phyloP scores from a whole-genome alignment of 176 grass and related monocot genomes.

The Microstegium vimineum region DNA sequence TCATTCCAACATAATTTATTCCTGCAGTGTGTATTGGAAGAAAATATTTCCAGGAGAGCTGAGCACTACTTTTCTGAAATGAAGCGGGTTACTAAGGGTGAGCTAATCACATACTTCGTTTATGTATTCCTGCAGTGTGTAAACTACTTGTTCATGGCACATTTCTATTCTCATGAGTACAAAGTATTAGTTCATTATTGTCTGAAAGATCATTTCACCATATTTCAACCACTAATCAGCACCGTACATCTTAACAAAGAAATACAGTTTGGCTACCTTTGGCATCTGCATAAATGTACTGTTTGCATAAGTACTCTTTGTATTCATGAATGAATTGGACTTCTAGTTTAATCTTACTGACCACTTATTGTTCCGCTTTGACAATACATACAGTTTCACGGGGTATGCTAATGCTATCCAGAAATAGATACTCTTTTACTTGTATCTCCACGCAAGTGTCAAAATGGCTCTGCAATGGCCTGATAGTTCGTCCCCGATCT shows the following conservation, averaged over 20 bases:
- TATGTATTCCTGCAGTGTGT: neutral
- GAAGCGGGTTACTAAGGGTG: slow-evolving; percentile 72
- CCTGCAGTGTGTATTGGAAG: slow-evolving; percentile 50
- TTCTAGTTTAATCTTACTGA: neutral
- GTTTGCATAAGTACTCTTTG: neutral
- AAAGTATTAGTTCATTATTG: neutral
- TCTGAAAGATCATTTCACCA: neutral
- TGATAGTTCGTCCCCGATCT: slow-evolving; percentile 11
- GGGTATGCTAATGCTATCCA: neutral
- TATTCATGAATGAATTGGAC: neutral
- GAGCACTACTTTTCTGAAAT: slow-evolving; percentile 93
- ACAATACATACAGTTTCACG: neutral
- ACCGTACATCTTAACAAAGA: neutral
- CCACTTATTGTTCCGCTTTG: neutral
- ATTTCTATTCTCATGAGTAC: neutral
- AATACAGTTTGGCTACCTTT: neutral
- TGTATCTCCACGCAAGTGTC: neutral
- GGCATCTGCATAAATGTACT: neutral
- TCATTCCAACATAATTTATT: neutral
- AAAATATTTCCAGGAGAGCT: slow-evolving; percentile 73
- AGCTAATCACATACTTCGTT: neutral
- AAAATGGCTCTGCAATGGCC: neutral
- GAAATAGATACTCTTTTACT: neutral
- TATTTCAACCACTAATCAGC: neutral
- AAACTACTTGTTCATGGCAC: neutral